Base-by-base conservation (phyloP, 306 rosid species). In the Inga oerstediana region DNA sequence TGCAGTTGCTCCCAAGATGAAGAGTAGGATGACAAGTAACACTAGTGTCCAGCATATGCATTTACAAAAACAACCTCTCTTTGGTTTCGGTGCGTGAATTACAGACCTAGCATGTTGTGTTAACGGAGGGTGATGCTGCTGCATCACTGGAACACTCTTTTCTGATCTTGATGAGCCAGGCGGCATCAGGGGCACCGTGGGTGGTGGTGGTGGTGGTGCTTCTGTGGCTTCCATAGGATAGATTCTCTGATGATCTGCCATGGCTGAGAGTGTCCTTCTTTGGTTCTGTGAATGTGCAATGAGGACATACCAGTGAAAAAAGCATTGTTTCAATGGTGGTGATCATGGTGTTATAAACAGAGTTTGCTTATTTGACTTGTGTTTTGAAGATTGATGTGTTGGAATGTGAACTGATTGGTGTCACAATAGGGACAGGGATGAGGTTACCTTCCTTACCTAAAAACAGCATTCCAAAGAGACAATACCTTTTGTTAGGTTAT, bases 381-480 rank as follows among this genome's bases (percentile, higher is more conserved):
- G 49, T 56, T 64, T 61, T 44, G 73, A 83, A 67, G 16, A 37
- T 39, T 35, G 7, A 19, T 52, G 32, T 73, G 69, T 64, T 72
- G 43, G 72, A 48, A 9, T 35, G 24, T 83, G 62, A 69, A 69
- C 52, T 74, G 64, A 45, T 72, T 80, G 77, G 79, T 66, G 77
- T 62, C 14, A 37, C 72, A 51, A 67, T 69, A 69, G 77, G 83
- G 59, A 80, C 37, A 41, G 73, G 67, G 37, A 83, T 80, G 66
- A 79, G 87, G 87, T 86, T 81, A 87, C 91, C 88, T 79, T 83
- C 91, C 82, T 58, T 69, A 93, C 97, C 97, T 88, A 93, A 77
- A 72, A 79, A 78, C 17, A 19, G 58, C 58, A 46, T 59, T 72
- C 41, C 52, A 77, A 77, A 67, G 14, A 19, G 72, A 73, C 66